Conservation (phyloP, 129 eudicot genomes). For the Saposhnikovia divaricata region DNA sequence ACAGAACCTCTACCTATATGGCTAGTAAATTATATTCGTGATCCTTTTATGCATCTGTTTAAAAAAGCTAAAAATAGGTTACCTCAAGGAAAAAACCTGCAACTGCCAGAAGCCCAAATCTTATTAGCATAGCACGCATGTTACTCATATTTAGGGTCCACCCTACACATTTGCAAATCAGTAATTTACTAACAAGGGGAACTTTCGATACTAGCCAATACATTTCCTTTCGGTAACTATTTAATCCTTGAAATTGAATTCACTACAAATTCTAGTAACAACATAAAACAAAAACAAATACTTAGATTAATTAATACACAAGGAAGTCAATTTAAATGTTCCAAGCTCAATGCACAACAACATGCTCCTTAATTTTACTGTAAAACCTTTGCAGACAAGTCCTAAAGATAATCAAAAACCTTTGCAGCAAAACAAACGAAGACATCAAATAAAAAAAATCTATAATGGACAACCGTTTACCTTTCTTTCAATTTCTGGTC, state of each 20-base stretch:
- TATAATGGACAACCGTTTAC: conserved; percentile 24
- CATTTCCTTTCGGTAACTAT: neutral
- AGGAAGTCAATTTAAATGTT: neutral
- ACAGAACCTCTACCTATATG: neutral
- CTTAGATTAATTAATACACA: neutral
- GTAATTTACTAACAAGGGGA: conserved; percentile 13
- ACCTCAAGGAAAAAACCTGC: conserved; percentile 23
- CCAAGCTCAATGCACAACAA: neutral
- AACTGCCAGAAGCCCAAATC: conserved; percentile 29
- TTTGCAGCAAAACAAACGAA: neutral
- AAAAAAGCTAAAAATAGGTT: conserved; percentile 18
- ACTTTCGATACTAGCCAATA: neutral
- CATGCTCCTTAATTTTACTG: neutral
- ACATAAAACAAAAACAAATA: neutral
- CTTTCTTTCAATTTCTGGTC: conserved; percentile 94
- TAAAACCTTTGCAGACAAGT: neutral
- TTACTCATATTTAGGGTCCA: conserved; percentile 24
- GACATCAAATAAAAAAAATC: neutral
- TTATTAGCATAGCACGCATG: conserved; percentile 27
- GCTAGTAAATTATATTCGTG: conserved; percentile 1
- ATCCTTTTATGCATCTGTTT: conserved; percentile 9
- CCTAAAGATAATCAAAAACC: neutral
- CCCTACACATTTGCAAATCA: conserved; percentile 28
- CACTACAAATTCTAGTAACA: neutral
- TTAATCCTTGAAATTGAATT: neutral